Evolutionary conservation across 208 protist genomes (phyloP).

Genomic region (Herpetomonas tarakana): DNA sequence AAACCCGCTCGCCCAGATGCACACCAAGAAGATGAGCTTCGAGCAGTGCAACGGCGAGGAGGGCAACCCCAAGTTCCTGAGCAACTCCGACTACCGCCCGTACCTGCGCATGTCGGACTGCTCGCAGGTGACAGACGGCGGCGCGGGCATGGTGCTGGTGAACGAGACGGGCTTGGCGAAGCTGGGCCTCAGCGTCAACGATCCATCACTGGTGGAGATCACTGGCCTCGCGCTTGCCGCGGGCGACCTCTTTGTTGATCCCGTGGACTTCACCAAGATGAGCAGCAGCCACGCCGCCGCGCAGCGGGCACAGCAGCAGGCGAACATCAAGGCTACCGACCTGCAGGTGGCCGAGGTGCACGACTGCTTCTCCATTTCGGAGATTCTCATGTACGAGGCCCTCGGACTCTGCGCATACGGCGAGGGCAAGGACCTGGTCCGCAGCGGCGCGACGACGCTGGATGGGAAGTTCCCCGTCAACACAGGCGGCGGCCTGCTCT

Average conservation of each 20-base stretch:
- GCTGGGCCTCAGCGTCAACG: slow-evolving; percentile 54
- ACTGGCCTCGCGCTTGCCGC: slow-evolving; percentile 51
- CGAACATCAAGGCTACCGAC: slow-evolving; percentile 55
- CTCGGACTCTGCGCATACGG: slow-evolving; percentile 87
- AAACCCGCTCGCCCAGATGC: slow-evolving; percentile 92
- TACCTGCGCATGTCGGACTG: slow-evolving; percentile 84
- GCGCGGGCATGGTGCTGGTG: slow-evolving; percentile 70
- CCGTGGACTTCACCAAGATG: slow-evolving; percentile 68
- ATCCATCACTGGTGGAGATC: slow-evolving; percentile 74
- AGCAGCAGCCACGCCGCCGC: slow-evolving; percentile 67
- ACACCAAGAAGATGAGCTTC: slow-evolving; percentile 57
- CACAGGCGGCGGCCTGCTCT: slow-evolving; percentile 88
- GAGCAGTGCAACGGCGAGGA: slow-evolving; percentile 59
- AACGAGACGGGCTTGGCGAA: slow-evolving; percentile 82
- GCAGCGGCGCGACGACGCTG: slow-evolving; percentile 68
- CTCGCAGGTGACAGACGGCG: slow-evolving; percentile 91
- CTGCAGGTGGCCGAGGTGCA: slow-evolving; percentile 88
- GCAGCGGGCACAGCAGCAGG: slow-evolving; percentile 59
- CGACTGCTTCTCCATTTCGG: slow-evolving; percentile 92
- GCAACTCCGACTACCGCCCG: slow-evolving; percentile 80
- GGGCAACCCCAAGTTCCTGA: slow-evolving; percentile 77
- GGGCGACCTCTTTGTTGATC: slow-evolving; percentile 79
- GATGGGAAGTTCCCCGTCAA: slow-evolving; percentile 88
- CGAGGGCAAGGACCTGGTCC: slow-evolving; percentile 73
- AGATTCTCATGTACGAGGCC: slow-evolving; percentile 93